Conservation (phyloP, 139 green algal species). For the Chlamydomonas schloesseri region DNA sequence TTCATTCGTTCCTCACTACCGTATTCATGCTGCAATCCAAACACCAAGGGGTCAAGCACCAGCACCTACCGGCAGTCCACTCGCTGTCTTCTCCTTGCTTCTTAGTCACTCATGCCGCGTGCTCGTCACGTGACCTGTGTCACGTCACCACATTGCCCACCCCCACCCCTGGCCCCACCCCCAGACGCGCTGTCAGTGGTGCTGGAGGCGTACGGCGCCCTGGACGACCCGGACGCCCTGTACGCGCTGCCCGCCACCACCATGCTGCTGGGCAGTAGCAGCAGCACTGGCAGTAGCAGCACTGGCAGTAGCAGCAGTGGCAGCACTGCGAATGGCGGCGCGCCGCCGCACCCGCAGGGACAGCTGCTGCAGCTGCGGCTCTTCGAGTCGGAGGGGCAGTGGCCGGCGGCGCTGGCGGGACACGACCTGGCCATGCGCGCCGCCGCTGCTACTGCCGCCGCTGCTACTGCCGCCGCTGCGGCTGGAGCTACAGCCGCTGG, state of each 20-base stretch:
- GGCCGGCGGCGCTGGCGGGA: conserved; percentile 46
- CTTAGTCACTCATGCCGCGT: too few relatives aligned
- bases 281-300: neutral
- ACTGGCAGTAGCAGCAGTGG: neutral
- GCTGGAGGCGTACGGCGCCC: conserved; percentile 77
- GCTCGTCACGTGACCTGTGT: too few relatives aligned
- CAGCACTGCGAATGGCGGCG: neutral
- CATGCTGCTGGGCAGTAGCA: conserved; percentile 20
- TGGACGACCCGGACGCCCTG: conserved; percentile 85
- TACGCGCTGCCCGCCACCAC: conserved; percentile 74
- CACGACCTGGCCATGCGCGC: conserved; percentile 56
- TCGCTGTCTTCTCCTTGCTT: too few relatives aligned
- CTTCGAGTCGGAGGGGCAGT: conserved; percentile 59
- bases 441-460: too few relatives aligned
- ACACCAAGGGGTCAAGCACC: too few relatives aligned
- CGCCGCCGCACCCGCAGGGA: neutral
- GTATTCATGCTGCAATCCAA: too few relatives aligned
- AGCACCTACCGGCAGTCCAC: too few relatives aligned
- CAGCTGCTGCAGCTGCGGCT: conserved; percentile 47
- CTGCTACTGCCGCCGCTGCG: too few relatives aligned
- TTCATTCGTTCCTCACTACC: too few relatives aligned
- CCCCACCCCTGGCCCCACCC: too few relatives aligned
- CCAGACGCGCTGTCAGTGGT: conserved; percentile 70
- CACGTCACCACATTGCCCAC: too few relatives aligned
- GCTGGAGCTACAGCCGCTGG: too few relatives aligned